Percentiles rank a stretch among this genome's conserved stretches.
phyloP scores from a whole-genome alignment of 179 eudicot species.

The Spinacia oleracea region DNA sequence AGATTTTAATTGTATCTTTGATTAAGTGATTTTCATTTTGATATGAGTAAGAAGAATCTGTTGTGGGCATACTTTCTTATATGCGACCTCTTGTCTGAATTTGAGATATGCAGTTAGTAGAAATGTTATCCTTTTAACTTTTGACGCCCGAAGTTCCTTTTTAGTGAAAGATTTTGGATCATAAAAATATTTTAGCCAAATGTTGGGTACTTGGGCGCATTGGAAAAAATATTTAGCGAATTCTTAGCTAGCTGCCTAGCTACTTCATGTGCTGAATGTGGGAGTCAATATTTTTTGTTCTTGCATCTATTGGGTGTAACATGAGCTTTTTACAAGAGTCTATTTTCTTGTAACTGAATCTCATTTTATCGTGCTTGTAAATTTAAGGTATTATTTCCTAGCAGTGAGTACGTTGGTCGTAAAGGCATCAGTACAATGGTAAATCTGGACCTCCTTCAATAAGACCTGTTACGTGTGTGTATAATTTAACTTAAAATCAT shows the following conservation, averaged over 20 bases:
- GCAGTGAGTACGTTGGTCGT: too few relatives aligned
- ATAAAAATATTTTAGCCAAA: neutral
- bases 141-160: neutral
- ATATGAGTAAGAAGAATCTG: too few relatives aligned
- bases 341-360: constrained; percentile 3
- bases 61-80: constrained; percentile 1
- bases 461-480: too few relatives aligned
- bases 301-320: neutral
- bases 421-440: too few relatives aligned
- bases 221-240: too few relatives aligned
- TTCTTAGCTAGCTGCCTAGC: neutral
- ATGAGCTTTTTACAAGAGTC: neutral
- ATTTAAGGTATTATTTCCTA: constrained; percentile 75
- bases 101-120: neutral
- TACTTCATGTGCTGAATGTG: neutral
- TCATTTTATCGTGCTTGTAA: neutral
- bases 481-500: too few relatives aligned
- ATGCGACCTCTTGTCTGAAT: constrained; percentile 6
- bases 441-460: too few relatives aligned
- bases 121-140: neutral
- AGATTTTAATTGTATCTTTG: neutral
- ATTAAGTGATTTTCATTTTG: neutral
- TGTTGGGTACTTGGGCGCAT: neutral
- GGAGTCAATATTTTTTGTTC: neutral
- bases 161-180: neutral